These are phyloP conservation scores for Mucor saturninus DNA, from an alignment of 371 early-diverging fungal genomes.

Conservation along the genomic window DNA sequence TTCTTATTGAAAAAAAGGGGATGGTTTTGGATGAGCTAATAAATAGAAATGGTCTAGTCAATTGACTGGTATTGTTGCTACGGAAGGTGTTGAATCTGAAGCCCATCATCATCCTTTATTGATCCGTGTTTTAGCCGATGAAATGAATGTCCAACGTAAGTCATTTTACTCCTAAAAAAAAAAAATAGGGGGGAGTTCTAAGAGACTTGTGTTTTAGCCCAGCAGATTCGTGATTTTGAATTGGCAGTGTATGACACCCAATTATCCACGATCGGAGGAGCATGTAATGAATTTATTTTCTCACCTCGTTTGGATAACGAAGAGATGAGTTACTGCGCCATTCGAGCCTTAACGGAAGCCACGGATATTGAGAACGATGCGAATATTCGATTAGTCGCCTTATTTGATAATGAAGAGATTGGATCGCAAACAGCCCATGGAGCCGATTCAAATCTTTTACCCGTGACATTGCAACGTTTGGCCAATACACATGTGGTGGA, in stretches of 20 bases:
- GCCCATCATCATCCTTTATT: slow-evolving; percentile 79
- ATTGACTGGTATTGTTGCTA: slow-evolving; percentile 35
- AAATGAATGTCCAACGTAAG: slow-evolving; percentile 73
- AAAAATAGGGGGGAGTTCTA: slow-evolving; percentile 1
- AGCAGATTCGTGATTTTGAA: slow-evolving; percentile 91
- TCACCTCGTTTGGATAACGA: slow-evolving; percentile 95
- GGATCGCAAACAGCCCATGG: slow-evolving; percentile 96
- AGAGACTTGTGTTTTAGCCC: slow-evolving; percentile 39
- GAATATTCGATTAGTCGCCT: slow-evolving; percentile 83
- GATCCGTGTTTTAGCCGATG: slow-evolving; percentile 74
- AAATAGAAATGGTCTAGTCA: slow-evolving; percentile 14
- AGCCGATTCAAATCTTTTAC: slow-evolving; percentile 90
- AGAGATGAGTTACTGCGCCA: slow-evolving; percentile 88
- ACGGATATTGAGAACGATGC: slow-evolving; percentile 66
- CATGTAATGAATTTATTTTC: slow-evolving; percentile 91
- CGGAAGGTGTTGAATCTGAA: slow-evolving; percentile 38
- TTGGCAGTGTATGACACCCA: slow-evolving; percentile 86
- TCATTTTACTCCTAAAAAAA: slow-evolving; percentile 6
- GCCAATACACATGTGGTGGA: slow-evolving; percentile 42
- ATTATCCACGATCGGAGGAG: slow-evolving; percentile 85
- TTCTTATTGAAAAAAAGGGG: not conserved
- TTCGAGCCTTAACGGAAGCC: slow-evolving; percentile 61
- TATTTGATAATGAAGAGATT: slow-evolving; percentile 98
- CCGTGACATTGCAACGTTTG: slow-evolving; percentile 71
- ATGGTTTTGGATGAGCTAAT: not conserved